phyloP scores from a whole-genome alignment of 352 stramenopile species.

The Stramenopiles sp. region DNA sequence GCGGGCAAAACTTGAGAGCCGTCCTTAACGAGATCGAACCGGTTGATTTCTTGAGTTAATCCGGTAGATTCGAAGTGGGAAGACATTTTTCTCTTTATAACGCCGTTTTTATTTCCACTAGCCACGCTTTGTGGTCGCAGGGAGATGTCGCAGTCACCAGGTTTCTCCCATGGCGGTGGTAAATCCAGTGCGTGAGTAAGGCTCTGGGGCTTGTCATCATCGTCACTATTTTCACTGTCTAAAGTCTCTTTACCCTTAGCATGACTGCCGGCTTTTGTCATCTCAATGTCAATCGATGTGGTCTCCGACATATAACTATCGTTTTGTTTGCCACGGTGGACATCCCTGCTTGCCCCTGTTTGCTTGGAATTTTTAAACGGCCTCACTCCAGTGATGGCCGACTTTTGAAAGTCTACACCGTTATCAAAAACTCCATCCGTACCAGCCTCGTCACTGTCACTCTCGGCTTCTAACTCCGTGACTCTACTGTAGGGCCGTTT shows the following conservation, averaged over 20 bases:
- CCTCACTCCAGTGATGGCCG: no score
- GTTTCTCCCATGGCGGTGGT: background rate
- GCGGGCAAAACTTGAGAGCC: constrained; percentile 8
- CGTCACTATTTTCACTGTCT: background rate
- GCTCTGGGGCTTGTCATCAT: background rate
- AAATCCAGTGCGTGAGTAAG: background rate
- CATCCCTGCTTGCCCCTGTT: no score
- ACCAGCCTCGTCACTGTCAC: no score
- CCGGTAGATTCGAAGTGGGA: background rate
- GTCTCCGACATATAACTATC: no score
- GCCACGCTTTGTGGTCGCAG: background rate
- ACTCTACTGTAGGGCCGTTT: no score
- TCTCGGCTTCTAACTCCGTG: no score
- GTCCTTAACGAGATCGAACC: background rate
- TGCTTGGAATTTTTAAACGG: no score
- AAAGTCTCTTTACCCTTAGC: no score
- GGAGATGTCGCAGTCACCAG: background rate
- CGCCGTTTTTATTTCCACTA: background rate
- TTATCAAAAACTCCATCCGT: no score
- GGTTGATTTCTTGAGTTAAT: background rate
- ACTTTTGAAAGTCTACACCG: no score
- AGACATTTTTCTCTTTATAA: background rate
- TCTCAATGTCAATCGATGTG: background rate
- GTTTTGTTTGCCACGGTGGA: no score
- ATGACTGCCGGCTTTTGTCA: background rate